Percentiles rank a stretch among this genome's conserved stretches.
phyloP scores from a whole-genome alignment of 31 red algal genomes.

The Asparagopsis taxiformis region DNA sequence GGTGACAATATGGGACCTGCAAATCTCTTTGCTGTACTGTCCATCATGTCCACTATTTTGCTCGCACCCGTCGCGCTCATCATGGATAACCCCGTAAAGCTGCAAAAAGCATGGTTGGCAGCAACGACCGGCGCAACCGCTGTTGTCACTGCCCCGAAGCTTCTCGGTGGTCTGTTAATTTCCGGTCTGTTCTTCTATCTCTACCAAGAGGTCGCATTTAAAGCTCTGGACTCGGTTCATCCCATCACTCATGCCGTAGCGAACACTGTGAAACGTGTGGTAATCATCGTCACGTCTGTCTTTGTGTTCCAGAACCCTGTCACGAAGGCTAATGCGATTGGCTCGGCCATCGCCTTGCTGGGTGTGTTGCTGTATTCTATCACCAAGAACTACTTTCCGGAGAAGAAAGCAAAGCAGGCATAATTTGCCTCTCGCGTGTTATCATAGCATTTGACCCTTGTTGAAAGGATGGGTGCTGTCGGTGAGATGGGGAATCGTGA shows the following conservation, averaged over 20 bases:
- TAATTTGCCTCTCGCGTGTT: too few species aligned
- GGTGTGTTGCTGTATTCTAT: constrained; percentile 94
- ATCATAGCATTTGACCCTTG: too few species aligned
- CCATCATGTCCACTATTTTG: constrained; percentile 81
- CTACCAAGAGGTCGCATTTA: constrained; percentile 95
- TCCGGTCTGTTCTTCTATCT: constrained; percentile 94
- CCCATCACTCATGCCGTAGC: constrained; percentile 97
- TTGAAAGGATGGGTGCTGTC: too few species aligned
- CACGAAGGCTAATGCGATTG: constrained; percentile 67
- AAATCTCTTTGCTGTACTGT: constrained; percentile 95
- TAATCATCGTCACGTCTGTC: constrained; percentile 92
- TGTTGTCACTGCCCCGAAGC: constrained; percentile 66
- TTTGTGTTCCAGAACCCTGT: constrained; percentile 97
- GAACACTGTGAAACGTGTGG: constrained; percentile 96
- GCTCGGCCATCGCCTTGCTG: constrained; percentile 78
- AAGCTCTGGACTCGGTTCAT: constrained; percentile 85
- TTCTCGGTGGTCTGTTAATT: constrained; percentile 59
- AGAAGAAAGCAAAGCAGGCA: constrained; percentile 18
- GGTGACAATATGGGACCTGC: constrained; percentile 87
- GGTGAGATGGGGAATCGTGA: too few species aligned
- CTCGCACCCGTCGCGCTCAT: constrained; percentile 83
- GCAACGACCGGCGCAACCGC: constrained; percentile 68
- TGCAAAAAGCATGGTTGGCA: constrained; percentile 46
- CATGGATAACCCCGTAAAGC: constrained; percentile 69
- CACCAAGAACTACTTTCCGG: constrained; percentile 84